Evolutionary conservation across 176 grass and related monocot species (phyloP), one percentile per base, ranked within the genome.

Genomic region (Hordeum marinum): DNA sequence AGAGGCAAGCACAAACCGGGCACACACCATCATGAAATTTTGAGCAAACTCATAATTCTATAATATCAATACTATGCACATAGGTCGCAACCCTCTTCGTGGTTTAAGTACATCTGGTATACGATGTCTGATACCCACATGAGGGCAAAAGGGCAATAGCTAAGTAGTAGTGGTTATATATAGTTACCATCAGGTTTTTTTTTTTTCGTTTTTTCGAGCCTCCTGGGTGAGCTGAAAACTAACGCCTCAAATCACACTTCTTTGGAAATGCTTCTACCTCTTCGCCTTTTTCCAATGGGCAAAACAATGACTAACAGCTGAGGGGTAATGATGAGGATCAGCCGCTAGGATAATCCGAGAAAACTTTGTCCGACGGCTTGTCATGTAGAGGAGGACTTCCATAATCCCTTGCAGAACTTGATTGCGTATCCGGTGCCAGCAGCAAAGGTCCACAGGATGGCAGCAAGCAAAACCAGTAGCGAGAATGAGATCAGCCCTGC

Each of bases 381-480:
- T 90, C 50, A 87, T 17, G 17, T 74, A 24, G 68, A 87, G 42
- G 79, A 72, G 17, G 48, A 68, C 32, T 66, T 80, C 88, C 89
- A 95, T 46, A 95, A 73, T 7, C 64, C 84, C 83, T 89, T 95
- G 84, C 85, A 85, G 52, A 91, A 60, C 63, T 82, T 90, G 41
- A 93, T 23, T 24, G 87, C 75, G 61, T 91, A 81, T 58, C 93
- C 93, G 23, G 72, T 74, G 62, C 93, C 93, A 62, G 72, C 63
- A 58, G 69, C 73, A 65, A 94, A 92, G 24, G 92, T 82, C 93
- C 96, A 98, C 14, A 94, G 63, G 59, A 98, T 34, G 39, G 91
- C 91, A 37, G 72, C 83, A 66, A 98, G 32, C 58, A 88, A 68
- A 85, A 95, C 89, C 70, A 98, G 48, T 70, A 94, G 73, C 68